Conservation (phyloP, 139 green algal genomes). For the Coccomyxa sp. region DNA sequence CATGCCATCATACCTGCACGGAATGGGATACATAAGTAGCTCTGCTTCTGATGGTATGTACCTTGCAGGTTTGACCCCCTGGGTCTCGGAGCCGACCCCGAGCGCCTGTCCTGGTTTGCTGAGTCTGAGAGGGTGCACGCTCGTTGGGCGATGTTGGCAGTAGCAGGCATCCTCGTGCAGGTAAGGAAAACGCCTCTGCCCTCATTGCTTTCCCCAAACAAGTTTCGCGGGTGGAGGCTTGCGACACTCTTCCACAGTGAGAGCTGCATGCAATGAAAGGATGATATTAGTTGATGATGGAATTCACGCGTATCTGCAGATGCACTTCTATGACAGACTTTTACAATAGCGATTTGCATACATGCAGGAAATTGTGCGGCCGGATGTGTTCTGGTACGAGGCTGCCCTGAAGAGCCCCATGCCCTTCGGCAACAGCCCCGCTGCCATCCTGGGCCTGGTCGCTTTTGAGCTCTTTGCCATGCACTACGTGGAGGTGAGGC, state of each 20-base stretch:
- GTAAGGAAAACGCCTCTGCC: slow-evolving; percentile 26
- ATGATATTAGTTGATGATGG: too few relatives aligned
- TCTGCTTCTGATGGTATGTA: too few relatives aligned
- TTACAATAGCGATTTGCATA: neutral
- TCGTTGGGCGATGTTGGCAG: slow-evolving; percentile 88
- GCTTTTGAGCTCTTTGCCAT: slow-evolving; percentile 83
- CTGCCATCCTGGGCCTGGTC: slow-evolving; percentile 66
- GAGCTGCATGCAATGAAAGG: too few relatives aligned
- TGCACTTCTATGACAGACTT: too few relatives aligned
- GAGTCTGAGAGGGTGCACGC: slow-evolving; percentile 63
- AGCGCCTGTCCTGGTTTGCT: slow-evolving; percentile 23
- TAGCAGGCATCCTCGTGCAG: slow-evolving; percentile 81
- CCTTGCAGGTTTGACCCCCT: slow-evolving; percentile 71
- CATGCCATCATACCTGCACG: too few relatives aligned
- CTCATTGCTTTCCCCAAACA: neutral
- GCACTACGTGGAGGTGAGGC: slow-evolving; percentile 75
- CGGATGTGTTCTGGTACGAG: slow-evolving; percentile 73
- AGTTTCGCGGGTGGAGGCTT: neutral
- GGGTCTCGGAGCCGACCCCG: slow-evolving; percentile 60
- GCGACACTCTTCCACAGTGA: too few relatives aligned
- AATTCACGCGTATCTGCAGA: too few relatives aligned
- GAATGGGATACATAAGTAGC: too few relatives aligned
- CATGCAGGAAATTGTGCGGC: slow-evolving; percentile 53
- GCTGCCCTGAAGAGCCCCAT: slow-evolving; percentile 44
- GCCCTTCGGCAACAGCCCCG: slow-evolving; percentile 36